Conservation (phyloP, 306 rosid genomes). For the Vicia faba region DNA sequence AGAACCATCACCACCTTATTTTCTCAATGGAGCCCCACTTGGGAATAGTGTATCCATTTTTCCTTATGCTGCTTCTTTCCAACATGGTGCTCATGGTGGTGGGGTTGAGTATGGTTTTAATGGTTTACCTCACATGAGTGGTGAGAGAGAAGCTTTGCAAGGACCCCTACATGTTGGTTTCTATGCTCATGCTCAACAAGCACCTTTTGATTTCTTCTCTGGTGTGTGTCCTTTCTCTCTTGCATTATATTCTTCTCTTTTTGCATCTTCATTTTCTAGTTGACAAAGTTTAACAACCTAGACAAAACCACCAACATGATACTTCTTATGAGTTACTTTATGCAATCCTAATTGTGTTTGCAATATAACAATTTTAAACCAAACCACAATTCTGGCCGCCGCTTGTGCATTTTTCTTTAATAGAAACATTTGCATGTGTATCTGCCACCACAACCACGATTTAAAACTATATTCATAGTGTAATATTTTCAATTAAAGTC, state of each 20-base stretch:
- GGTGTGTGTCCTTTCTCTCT: constrained; percentile 54
- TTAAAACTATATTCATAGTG: background rate
- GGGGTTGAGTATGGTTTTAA: constrained; percentile 49
- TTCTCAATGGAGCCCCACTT: constrained; percentile 34
- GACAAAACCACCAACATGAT: background rate
- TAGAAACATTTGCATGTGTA: background rate
- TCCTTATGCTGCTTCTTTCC: constrained; percentile 42
- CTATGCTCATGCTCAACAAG: constrained; percentile 47
- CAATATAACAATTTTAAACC: background rate
- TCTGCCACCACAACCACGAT: background rate
- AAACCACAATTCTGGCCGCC: background rate
- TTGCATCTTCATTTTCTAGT: constrained; percentile 14
- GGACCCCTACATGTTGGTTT: constrained; percentile 37
- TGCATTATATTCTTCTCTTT: background rate
- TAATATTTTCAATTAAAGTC: background rate
- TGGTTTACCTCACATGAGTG: constrained; percentile 45
- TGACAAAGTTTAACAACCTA: background rate
- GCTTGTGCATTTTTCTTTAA: background rate
- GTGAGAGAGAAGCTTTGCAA: constrained; percentile 47
- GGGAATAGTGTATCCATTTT: constrained; percentile 25
- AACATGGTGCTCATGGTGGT: constrained; percentile 31
- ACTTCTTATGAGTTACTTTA: too few relatives aligned
- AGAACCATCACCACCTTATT: constrained; percentile 33
- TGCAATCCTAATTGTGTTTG: background rate
- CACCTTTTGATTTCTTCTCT: constrained; percentile 54